phyloP scores from a whole-genome alignment of 23 red algal genomes.

The Agarophyton chilense region DNA sequence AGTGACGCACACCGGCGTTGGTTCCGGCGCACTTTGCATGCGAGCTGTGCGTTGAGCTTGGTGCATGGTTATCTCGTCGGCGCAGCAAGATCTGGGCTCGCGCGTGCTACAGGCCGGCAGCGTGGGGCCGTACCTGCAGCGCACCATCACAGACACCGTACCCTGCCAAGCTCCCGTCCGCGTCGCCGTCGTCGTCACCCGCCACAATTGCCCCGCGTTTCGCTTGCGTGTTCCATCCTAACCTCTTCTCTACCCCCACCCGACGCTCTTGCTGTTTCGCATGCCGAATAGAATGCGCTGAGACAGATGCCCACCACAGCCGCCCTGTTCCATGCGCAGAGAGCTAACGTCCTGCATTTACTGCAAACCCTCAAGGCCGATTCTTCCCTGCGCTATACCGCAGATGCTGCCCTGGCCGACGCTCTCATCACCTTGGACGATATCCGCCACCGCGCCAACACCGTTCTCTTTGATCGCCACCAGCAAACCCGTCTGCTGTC shows the following conservation, averaged over 20 bases:
- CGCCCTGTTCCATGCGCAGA: conserved; percentile 25
- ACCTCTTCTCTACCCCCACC: too few species aligned
- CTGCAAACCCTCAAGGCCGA: conserved; percentile 24
- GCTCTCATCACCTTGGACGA: conserved; percentile 46
- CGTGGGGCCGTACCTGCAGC: not conserved
- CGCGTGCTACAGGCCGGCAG: not conserved
- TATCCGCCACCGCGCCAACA: conserved; percentile 18
- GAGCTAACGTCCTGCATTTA: not conserved
- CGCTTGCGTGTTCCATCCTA: too few species aligned
- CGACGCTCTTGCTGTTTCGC: too few species aligned
- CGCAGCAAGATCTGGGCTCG: conserved; percentile 12
- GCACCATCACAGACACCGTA: conserved; percentile 3
- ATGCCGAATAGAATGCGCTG: not conserved
- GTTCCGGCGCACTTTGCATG: not conserved
- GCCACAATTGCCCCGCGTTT: too few species aligned
- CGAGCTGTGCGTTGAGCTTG: not conserved
- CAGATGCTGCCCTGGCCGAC: conserved; percentile 9
- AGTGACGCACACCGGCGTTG: too few species aligned
- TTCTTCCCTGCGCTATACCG: conserved; percentile 3
- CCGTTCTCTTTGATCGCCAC: conserved; percentile 32
- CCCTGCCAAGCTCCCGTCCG: not conserved
- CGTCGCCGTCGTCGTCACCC: too few species aligned
- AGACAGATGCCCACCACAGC: not conserved
- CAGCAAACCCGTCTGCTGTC: not conserved
- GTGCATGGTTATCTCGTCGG: not conserved